A percentile compares a stretch with the other conserved stretches of the same genome.
phyloP scores from a whole-genome alignment of 2,329 filamentous ascomycete genomes.

The Pseudogymnoascus sp. region DNA sequence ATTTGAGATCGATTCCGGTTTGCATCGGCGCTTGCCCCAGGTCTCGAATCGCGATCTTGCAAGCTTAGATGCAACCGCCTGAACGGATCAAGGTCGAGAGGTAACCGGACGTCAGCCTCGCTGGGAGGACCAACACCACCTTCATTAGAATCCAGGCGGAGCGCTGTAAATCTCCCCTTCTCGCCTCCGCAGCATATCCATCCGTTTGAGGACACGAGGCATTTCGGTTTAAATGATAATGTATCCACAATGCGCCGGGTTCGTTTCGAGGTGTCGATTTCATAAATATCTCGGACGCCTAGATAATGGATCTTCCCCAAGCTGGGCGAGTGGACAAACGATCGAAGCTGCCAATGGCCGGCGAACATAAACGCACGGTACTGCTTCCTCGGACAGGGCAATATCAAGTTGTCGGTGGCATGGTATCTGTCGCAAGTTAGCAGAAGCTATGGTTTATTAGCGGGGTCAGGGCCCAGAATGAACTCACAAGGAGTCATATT shows the following conservation, averaged over 20 bases:
- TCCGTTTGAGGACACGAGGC: constrained; percentile 74
- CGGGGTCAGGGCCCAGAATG: constrained; percentile 9
- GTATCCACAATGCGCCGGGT: constrained; percentile 66
- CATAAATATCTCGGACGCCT: constrained; percentile 61
- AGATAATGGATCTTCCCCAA: constrained; percentile 78
- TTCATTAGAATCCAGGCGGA: constrained; percentile 17
- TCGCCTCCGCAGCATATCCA: constrained; percentile 90
- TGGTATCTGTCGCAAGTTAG: constrained; percentile 41
- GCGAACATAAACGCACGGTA: constrained; percentile 59
- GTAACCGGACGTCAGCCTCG: constrained; percentile 35
- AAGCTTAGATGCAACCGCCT: constrained; percentile 14
- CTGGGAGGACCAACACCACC: constrained; percentile 29
- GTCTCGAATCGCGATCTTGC: neutral
- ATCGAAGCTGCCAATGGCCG: constrained; percentile 79
- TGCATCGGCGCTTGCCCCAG: neutral
- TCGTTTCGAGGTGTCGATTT: constrained; percentile 58
- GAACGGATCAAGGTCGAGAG: constrained; percentile 37
- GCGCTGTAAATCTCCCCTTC: constrained; percentile 63
- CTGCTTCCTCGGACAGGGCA: constrained; percentile 52
- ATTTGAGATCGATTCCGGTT: constrained; percentile 29
- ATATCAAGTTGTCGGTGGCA: constrained; percentile 57
- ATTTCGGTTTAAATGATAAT: constrained; percentile 68
- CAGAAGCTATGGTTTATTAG: neutral
- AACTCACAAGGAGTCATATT: constrained; percentile 7
- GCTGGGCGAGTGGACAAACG: constrained; percentile 75